A percentile compares a stretch with the other conserved stretches of the same genome.
phyloP scores from a whole-genome alignment of 108 stramenopile species.

The Asterionellopsis glacialis region DNA sequence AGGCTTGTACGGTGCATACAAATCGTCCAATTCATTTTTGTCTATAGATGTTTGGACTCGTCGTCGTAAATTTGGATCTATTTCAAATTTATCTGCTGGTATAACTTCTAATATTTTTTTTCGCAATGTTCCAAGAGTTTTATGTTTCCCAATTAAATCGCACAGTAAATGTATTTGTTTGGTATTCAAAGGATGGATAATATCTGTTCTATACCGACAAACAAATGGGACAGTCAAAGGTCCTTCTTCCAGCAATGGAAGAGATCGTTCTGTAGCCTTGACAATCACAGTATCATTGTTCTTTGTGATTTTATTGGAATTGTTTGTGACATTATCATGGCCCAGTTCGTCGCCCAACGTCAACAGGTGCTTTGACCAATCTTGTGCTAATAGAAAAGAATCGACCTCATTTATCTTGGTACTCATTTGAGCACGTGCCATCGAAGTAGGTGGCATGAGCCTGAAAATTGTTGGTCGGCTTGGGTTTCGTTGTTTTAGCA shows the following conservation, averaged over 20 bases:
- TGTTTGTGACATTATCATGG: too few species aligned
- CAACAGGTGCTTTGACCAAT: too few species aligned
- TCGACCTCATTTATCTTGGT: too few species aligned
- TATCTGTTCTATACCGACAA: slow-evolving; percentile 57
- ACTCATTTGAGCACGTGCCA: too few species aligned
- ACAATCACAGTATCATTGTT: background rate
- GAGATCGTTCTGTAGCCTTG: slow-evolving; percentile 24
- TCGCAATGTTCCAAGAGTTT: slow-evolving; percentile 25
- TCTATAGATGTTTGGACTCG: slow-evolving; percentile 33
- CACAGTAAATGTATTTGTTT: slow-evolving; percentile 43
- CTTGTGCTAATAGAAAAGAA: too few species aligned
- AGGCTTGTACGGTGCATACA: slow-evolving; percentile 60
- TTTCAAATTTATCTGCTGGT: background rate
- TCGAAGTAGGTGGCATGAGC: too few species aligned
- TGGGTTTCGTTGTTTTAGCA: too few species aligned
- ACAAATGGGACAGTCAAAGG: slow-evolving; percentile 51
- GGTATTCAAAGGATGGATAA: slow-evolving; percentile 48
- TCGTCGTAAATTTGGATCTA: slow-evolving; percentile 1
- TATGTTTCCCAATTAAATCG: slow-evolving; percentile 29
- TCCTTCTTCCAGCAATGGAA: slow-evolving; percentile 44
- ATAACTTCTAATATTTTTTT: slow-evolving; percentile 31
- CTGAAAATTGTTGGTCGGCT: too few species aligned
- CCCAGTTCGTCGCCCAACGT: too few species aligned
- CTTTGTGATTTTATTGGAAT: too few species aligned
- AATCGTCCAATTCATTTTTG: slow-evolving; percentile 53